Evolutionary conservation across 2,329 filamentous ascomycete species (phyloP), one percentile per base, ranked within the genome.

Genomic region (Epichloe sylvatica): DNA sequence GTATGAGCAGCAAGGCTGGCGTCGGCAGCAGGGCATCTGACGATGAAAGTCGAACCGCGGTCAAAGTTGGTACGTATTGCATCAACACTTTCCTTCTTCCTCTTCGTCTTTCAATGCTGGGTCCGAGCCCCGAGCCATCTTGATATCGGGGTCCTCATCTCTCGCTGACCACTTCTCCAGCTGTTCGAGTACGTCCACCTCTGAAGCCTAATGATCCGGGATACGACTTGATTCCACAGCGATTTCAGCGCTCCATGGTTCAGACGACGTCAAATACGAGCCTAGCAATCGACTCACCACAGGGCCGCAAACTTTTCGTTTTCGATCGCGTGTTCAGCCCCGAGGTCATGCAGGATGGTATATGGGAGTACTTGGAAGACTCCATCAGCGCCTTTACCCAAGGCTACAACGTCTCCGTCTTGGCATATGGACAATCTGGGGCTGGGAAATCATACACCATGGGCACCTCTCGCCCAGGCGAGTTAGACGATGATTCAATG

Each of bases 381-480:
- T 94, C 89, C 59, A 85, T 97, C 57, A 80, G 76, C 58, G 86
- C 90, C 2, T 98, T 98, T 59, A 73, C 92, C 1, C 88, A 96
- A 63, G 92, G 92, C 49, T 98, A 97, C 77, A 98, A 98, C 78
- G 92, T 98, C 51, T 98, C 92, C 3, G 80, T 98, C 46, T 73
- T 98, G 59, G 92, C 92, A 45, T 98, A 98, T 62, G 92, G 92
- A 56, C 92, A 98, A 71, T 98, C 92, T 30, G 92, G 92, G 50
- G 89, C 92, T 11, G 92, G 92, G 58, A 98, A 98, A 70, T 97
- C 91, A 3, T 97, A 94, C 64, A 98, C 92, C 0, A 98, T 98
- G 92, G 92, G 92, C 51, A 98, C 92, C 0, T 89, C 91, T 0
- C 89, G 89, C 4, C 87, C 90, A 2, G 67, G 67, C 21, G 90